phyloP scores from a whole-genome alignment of 345 rosid species.

The Populus nigra region DNA sequence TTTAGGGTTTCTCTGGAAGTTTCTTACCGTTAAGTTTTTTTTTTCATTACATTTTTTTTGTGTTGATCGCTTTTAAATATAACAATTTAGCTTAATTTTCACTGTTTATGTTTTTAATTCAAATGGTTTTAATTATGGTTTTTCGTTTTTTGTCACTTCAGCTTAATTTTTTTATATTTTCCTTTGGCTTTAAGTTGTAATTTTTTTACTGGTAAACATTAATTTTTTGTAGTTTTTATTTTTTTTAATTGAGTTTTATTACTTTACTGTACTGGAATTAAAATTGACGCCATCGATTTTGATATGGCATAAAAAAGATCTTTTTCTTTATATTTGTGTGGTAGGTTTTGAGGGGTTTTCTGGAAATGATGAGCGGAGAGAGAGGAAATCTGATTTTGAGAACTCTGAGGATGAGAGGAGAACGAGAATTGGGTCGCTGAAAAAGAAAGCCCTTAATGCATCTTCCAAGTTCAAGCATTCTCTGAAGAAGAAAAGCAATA shows the following conservation, averaged over 20 bases:
- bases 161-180: background rate
- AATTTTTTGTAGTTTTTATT: no score
- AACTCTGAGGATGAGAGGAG: slow-evolving; percentile 98
- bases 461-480: slow-evolving; percentile 89
- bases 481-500: slow-evolving; percentile 73
- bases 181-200: background rate
- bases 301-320: background rate
- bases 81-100: background rate
- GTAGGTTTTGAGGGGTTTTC: slow-evolving; percentile 93
- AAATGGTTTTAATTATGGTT: background rate
- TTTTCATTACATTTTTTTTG: background rate
- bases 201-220: background rate
- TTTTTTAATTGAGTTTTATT: no score
- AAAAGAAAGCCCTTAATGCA: slow-evolving; percentile 91
- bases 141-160: background rate
- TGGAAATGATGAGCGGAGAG: slow-evolving; percentile 87
- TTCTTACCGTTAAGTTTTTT: background rate
- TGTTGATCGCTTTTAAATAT: background rate
- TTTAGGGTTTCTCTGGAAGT: slow-evolving; percentile 33
- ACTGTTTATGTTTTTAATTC: background rate
- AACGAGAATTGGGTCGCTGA: slow-evolving; percentile 84
- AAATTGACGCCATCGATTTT: background rate
- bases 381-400: slow-evolving; percentile 94
- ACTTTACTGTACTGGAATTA: background rate
- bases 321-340: background rate